Evolutionary conservation across 805 yeast species (phyloP).

Genomic region (Ascoidea rubescens): DNA sequence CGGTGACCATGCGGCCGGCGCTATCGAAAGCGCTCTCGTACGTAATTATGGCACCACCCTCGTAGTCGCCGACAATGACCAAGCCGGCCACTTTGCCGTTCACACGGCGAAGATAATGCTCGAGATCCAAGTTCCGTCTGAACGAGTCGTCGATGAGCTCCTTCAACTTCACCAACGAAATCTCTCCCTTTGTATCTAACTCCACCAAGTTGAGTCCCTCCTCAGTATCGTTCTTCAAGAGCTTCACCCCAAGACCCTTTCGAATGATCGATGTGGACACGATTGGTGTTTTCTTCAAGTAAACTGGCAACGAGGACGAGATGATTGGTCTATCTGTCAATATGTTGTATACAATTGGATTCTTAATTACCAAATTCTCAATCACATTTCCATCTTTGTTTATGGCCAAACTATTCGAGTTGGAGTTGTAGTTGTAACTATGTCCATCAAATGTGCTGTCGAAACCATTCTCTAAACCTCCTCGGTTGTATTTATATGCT

Average conservation of each 20-base stretch:
- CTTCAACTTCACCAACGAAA: constrained; percentile 47
- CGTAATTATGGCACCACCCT: constrained; percentile 88
- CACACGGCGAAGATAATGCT: constrained; percentile 55
- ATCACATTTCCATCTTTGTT: constrained; percentile 8
- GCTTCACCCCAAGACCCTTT: constrained; percentile 41
- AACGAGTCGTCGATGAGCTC: constrained; percentile 68
- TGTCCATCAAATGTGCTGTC: constrained; percentile 1
- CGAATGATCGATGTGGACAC: constrained; percentile 69
- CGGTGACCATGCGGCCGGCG: constrained; percentile 16
- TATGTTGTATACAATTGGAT: constrained; percentile 82
- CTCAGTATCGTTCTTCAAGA: constrained; percentile 13
- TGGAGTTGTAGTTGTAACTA: not conserved
- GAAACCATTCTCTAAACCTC: not conserved
- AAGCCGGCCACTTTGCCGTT: constrained; percentile 56
- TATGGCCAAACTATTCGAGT: constrained; percentile 14
- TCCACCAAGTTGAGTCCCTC: constrained; percentile 26
- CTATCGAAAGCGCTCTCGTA: constrained; percentile 39
- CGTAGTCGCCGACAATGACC: constrained; percentile 85
- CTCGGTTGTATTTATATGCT: constrained; percentile 6
- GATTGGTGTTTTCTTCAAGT: constrained; percentile 39
- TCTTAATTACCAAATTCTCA: constrained; percentile 29
- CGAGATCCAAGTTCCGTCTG: constrained; percentile 47
- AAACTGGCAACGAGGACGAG: constrained; percentile 80
- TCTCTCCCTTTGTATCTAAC: constrained; percentile 20
- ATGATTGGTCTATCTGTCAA: constrained; percentile 84